These are phyloP conservation scores for Eucommia ulmoides DNA, from an alignment of 257 asterid species.

Conservation along the genomic window DNA sequence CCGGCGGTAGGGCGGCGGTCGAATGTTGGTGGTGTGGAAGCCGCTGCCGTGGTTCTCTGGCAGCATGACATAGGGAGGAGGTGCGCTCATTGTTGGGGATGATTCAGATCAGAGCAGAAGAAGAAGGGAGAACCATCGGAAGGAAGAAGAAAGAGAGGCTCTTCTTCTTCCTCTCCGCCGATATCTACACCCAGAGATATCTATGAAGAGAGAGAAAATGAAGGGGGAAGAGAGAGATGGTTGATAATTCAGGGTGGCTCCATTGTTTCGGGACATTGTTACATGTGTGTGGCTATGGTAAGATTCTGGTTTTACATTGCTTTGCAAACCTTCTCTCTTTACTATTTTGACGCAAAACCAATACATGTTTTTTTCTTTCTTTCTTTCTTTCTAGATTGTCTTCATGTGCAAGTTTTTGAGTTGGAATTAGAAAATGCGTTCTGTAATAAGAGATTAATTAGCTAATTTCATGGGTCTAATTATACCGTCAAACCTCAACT, in stretches of 20 bases:
- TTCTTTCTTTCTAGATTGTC: too few species aligned
- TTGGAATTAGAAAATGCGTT: too few species aligned
- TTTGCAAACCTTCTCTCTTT: too few species aligned
- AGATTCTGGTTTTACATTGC: too few species aligned
- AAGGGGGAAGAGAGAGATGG: neutral
- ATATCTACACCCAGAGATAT: constrained; percentile 1
- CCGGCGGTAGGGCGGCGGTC: constrained; percentile 18
- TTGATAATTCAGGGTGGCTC: constrained; percentile 2
- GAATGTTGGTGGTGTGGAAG: too few species aligned
- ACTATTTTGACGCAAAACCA: too few species aligned
- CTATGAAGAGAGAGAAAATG: constrained; percentile 3
- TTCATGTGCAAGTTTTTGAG: too few species aligned
- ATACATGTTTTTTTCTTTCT: too few species aligned
- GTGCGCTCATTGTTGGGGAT: constrained; percentile 18
- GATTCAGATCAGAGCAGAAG: neutral
- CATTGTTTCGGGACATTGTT: constrained; percentile 6
- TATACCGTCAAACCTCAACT: too few species aligned
- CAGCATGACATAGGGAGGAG: constrained; percentile 27
- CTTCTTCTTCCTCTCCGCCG: constrained; percentile 2
- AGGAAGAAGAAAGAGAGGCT: constrained; percentile 3
- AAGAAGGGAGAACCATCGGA: neutral
- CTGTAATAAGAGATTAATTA: too few species aligned
- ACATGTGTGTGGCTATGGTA: constrained; percentile 14
- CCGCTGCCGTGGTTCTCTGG: constrained; percentile 7
- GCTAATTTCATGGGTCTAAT: too few species aligned